Base-by-base conservation (phyloP, 2,329 filamentous ascomycete genomes). In the Emergomyces orientalis region DNA sequence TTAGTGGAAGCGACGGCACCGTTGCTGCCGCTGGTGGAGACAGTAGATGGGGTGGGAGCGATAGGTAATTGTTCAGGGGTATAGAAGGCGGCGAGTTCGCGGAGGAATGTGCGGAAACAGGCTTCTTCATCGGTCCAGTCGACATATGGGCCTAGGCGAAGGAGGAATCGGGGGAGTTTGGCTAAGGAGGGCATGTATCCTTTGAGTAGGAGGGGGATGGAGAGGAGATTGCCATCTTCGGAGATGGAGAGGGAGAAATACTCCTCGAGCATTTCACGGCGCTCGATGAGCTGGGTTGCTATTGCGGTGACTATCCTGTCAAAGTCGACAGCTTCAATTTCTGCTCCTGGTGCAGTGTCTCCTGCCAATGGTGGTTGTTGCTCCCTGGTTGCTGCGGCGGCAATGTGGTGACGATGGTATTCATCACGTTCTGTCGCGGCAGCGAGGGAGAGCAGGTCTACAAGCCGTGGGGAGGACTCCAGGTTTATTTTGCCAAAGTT, bases 221-320 rank as follows among this genome's bases (percentile, higher is more conserved):
- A 86, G 56, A 88, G 75, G 2, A 99, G 79, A 61, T 93, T 84
- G 14, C 92, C 93, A 0, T 88, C 81, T 0, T 87, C 84, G 0
- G 89, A 89, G 43, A 99, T 86, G 62, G 93, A 87, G 54, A 99
- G 78, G 0, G 88, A 88, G 74, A 99, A 97, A 75, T 99, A 99
- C 75, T 99, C 94, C 2, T 84, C 80, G 0, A 99, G 82, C 90
- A 99, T 95, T 70, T 93, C 88, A 43, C 89, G 83, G 13, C 88
- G 84, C 66, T 87, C 84, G 39, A 95, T 81, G 2, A 97, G 80
- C 47, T 67, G 66, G 6, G 63, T 59, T 22, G 66, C 62, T 22
- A 67, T 54, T 67, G 91, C 87, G 2, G 81, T 75, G 0, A 82
- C 78, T 3, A 96, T 87, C 2, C 82, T 80, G 3, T 85, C 79